Conservation (phyloP, 352 stramenopile genomes). For the Aphanomyces stellatus region DNA sequence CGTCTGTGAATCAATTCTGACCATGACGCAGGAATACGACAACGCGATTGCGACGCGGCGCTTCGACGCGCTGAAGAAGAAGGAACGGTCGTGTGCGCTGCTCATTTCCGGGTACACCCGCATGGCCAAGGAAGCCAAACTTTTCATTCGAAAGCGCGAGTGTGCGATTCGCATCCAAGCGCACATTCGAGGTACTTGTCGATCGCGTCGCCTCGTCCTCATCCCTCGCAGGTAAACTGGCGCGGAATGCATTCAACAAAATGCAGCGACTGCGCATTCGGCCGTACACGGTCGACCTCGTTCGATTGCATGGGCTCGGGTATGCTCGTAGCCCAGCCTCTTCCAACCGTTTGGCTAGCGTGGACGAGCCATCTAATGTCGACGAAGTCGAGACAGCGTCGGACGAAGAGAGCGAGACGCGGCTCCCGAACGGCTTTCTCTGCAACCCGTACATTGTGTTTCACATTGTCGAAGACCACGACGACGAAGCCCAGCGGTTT, state of each 20-base stretch:
- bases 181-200: constrained; percentile 25
- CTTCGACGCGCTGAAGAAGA: constrained; percentile 32
- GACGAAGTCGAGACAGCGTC: background rate
- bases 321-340: constrained; percentile 18
- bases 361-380: too few species aligned
- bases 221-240: constrained; percentile 25
- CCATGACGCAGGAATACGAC: constrained; percentile 40
- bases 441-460: constrained; percentile 71
- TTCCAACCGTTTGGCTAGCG: too few species aligned
- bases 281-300: constrained; percentile 39
- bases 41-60: constrained; percentile 31
- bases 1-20: background rate
- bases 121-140: constrained; percentile 49
- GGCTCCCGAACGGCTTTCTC: constrained; percentile 56
- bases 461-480: constrained; percentile 50
- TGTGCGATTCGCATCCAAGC: constrained; percentile 50
- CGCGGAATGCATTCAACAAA: constrained; percentile 37
- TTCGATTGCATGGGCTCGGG: constrained; percentile 20
- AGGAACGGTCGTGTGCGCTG: constrained; percentile 42
- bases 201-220: background rate
- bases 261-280: constrained; percentile 48
- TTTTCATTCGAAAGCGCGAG: constrained; percentile 51
- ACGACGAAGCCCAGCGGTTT: constrained; percentile 57
- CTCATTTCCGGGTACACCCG: constrained; percentile 54
- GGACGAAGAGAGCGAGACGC: constrained; percentile 21